Evolutionary conservation across 2,329 filamentous ascomycete genomes (phyloP), one percentile per base, ranked within the genome.

Genomic region (Neodidymelliopsis sp.): DNA sequence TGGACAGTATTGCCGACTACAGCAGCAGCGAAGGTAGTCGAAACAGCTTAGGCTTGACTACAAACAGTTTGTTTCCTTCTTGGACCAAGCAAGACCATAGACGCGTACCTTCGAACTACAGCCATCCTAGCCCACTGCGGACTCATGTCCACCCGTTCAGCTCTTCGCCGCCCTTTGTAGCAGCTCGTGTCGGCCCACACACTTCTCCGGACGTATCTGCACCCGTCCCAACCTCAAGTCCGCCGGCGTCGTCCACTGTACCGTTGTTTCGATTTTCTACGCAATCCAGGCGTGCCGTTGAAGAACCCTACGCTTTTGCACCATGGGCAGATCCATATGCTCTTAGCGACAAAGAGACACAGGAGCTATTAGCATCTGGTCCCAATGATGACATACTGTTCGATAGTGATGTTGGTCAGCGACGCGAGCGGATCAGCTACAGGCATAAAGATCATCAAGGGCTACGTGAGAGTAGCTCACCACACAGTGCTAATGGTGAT

Each of bases 331-430:
- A 53, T 22, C 59, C 41, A 2, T 69, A 66, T 22, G 56, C 57
- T 13, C 50, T 72, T 11, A 70, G 61, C 33, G 63, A 70, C 19
- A 69, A 67, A 19, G 63, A 69, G 43, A 70, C 63, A 1, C 59
- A 65, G 45, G 69, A 72, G 37, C 31, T 72, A 16, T 54, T 72
- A 8, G 63, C 60, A 19, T 72, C 69, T 18, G 70, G 70, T 6
- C 69, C 70, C 8, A 72, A 71, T 44, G 70, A 72, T 24, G 64
- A 70, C 7, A 69, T 72, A 30, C 40, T 71, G 23, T 62, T 65
- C 34, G 54, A 60, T 11, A 24, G 63, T 38, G 59, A 62, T n/a
- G 24, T 24, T 12, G 36, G 37, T 6, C 23, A 40, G 3, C 41
- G 22, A 9, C 37, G 41, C 4, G 29, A 34, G 23, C 35, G 16